Percentiles rank a stretch among this genome's conserved stretches.
phyloP scores from a whole-genome alignment of 495 filamentous ascomycete genomes.

The Friedmanniomyces simplex region DNA sequence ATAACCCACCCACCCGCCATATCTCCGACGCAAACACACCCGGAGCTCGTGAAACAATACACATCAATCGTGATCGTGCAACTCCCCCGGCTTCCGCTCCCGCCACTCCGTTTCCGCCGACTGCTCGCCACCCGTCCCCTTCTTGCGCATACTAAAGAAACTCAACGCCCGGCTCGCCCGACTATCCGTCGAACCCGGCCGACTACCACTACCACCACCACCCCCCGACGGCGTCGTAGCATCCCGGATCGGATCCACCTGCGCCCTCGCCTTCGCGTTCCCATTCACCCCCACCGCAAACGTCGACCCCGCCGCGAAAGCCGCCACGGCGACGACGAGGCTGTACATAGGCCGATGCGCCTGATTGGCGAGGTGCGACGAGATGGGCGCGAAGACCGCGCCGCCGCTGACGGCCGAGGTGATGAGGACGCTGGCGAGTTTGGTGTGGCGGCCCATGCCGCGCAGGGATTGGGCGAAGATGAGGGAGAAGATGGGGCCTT shows the following conservation, averaged over 20 bases:
- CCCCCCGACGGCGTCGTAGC: background rate
- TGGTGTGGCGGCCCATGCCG: conserved; percentile 51
- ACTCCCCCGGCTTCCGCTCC: conserved; percentile 6
- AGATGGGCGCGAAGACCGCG: conserved; percentile 45
- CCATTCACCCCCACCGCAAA: conserved; percentile 54
- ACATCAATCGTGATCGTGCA: background rate
- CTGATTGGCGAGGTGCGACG: conserved; percentile 34
- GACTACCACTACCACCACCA: background rate
- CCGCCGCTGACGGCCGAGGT: conserved; percentile 50
- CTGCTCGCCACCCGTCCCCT: background rate
- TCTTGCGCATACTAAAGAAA: conserved; percentile 59
- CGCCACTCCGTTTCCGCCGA: conserved; percentile 1
- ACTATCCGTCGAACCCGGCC: conserved; percentile 5
- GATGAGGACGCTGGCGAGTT: conserved; percentile 44
- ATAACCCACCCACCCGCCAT: no score
- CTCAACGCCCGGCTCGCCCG: conserved; percentile 66
- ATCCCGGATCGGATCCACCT: conserved; percentile 43
- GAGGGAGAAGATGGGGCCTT: conserved; percentile 48
- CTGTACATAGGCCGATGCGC: conserved; percentile 35
- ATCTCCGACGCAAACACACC: background rate
- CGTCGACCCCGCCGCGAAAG: conserved; percentile 45
- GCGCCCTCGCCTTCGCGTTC: conserved; percentile 45
- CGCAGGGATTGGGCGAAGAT: conserved; percentile 52
- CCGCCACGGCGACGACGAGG: conserved; percentile 47
- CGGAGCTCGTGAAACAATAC: background rate